These are phyloP conservation scores for Neospora caninum DNA, from an alignment of 169 alveolate genomes.

Conservation along the genomic window DNA sequence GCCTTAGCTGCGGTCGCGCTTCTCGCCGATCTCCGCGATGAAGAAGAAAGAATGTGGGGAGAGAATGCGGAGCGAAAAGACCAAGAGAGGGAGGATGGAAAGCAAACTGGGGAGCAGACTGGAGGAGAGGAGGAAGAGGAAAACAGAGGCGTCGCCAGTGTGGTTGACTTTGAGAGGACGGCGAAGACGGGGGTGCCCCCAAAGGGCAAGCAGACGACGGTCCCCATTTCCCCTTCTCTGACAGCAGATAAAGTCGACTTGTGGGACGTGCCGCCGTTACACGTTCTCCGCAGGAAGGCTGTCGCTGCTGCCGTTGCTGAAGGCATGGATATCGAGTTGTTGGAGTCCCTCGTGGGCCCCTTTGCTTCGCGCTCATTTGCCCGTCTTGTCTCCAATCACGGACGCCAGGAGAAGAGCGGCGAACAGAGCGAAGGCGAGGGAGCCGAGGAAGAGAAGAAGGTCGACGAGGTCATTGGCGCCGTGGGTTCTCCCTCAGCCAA, in stretches of 20 bases:
- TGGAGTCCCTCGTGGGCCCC: not conserved
- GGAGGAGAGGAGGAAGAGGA: not conserved
- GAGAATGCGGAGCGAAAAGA: not conserved
- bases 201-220: too few relatives aligned
- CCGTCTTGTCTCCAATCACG: not conserved
- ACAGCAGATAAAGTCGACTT: not conserved
- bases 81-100: not conserved
- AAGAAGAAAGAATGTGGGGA: slow-evolving; percentile 21
- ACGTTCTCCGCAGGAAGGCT: not conserved
- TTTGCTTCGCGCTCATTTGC: not conserved
- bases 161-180: not conserved
- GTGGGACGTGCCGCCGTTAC: not conserved
- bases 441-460: not conserved
- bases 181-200: not conserved
- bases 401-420: not conserved
- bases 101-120: not conserved
- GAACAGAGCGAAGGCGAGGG: not conserved
- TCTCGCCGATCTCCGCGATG: slow-evolving; percentile 48
- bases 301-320: slow-evolving; percentile 21
- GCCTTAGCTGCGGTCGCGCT: slow-evolving; percentile 58
- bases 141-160: too few relatives aligned
- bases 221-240: not conserved
- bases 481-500: not conserved
- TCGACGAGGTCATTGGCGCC: not conserved
- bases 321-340: slow-evolving; percentile 27